These are phyloP conservation scores for Cymbidium sinense DNA, from an alignment of 106 monocot species.

Conservation along the genomic window DNA sequence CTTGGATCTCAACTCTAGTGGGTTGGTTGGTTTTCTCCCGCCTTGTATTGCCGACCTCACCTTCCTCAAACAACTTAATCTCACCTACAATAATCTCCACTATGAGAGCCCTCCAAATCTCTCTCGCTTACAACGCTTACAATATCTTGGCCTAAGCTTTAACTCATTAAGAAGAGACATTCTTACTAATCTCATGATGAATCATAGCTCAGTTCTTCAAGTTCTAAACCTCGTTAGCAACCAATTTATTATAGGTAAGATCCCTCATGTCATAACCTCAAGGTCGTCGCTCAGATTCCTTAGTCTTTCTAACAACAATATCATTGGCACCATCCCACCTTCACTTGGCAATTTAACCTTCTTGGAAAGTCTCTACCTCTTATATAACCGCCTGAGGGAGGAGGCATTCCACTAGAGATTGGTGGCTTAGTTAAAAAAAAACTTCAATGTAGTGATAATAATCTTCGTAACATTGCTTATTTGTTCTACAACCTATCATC, in stretches of 20 bases:
- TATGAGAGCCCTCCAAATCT: slow-evolving; percentile 31
- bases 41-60: slow-evolving; percentile 37
- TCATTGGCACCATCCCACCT: slow-evolving; percentile 5
- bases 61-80: slow-evolving; percentile 19
- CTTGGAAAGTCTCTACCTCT: background rate
- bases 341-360: slow-evolving; percentile 8
- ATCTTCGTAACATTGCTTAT: slow-evolving; percentile 19
- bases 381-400: slow-evolving; percentile 16
- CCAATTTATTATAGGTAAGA: slow-evolving; percentile 8
- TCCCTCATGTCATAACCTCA: slow-evolving; percentile 3
- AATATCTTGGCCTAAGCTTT: slow-evolving; percentile 27
- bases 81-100: slow-evolving; percentile 19
- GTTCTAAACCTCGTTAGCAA: background rate
- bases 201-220: background rate
- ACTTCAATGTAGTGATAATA: background rate
- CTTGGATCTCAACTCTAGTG: slow-evolving; percentile 15
- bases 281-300: background rate
- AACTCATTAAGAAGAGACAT: slow-evolving; percentile 19
- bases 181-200: background rate
- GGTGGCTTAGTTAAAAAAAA: background rate
- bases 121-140: slow-evolving; percentile 12
- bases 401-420: slow-evolving; percentile 10
- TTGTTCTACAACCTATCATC: slow-evolving; percentile 9
- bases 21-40: slow-evolving; percentile 25
- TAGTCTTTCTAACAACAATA: background rate